Evolutionary conservation across 1,139 yeast species (phyloP), one percentile per base, ranked within the genome.

Genomic region (Zygosaccharomyces pseudobailii): DNA sequence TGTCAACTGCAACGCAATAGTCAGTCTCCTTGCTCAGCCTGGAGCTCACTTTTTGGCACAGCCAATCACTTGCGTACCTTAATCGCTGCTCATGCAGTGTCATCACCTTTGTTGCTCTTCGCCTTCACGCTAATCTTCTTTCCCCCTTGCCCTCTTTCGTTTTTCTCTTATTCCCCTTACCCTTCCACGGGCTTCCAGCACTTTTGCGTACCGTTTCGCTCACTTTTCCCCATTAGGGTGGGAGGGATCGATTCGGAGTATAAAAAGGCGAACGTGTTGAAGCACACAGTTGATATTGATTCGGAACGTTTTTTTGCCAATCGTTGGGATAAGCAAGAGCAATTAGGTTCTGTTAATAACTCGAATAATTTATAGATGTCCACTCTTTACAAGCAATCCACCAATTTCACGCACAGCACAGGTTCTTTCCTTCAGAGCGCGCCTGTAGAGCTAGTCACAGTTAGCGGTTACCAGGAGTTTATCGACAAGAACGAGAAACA

Each of bases 401-500:
- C 54, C 22, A 54, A 56, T 30, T 47, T 50, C 39, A 60, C 63
- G 2, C 59, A 61, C 28, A 62, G 66, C n/a, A 60, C 67, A 13
- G 61, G 61, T 6, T 59, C 66, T 2, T 63, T 63, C 45, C 42
- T 62, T 30, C 53, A 54, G 21, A 58, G 62, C 45, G 65, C 66
- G 4, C 72, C 72, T 9, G 68, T 68, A 24, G 71, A 68, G 51
- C 54, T 68, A 41, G 66, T 71, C n/a, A 62, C 70, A 8, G 57
- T 61, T 4, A 57, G 59, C 40, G 72, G 71, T 21, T 68, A 68
- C 55, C 49, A 64, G 20, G 71, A 67, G 37, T 68, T 68, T 48
- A 53, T 68, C 36, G 56, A 59, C 34, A 59, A 56, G 43, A 54
- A 57, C 30, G 45, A 47, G 34, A 51, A 53, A 36, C 48, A 46